Base-by-base conservation (phyloP, 129 eudicot genomes). In the Saposhnikovia divaricata region DNA sequence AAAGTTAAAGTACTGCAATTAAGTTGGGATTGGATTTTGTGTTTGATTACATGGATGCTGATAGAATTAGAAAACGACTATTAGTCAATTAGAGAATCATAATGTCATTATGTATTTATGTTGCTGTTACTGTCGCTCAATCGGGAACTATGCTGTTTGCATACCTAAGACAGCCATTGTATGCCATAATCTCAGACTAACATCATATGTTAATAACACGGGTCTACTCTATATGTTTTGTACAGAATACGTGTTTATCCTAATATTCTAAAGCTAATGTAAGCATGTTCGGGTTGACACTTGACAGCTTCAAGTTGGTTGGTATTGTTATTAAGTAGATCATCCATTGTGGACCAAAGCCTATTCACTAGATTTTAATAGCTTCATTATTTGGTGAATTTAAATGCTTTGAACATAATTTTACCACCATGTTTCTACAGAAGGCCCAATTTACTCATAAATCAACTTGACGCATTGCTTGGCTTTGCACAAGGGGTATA, bases 271-370 rank as follows among this genome's bases (percentile, higher is more conserved):
- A 43, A 72, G n/a, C 46, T 72, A 38, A 18, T 40, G 13, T 38
- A 18, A 19, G 47, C 28, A 19, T 13, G 50, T 39, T 73, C 44
- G 44, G 45, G 25, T 44, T 73, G 77, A 42, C 23, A 72, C 12
- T 44, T 73, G 77, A 42, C 23, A 72, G 51, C 76, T 27, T 19
- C 6, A 9, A 40, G 53, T 73, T 73, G 27, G 77, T 47, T 73
- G 77, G 77, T 73, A 25, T 25, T 8, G 34, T 11, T n/a, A 73
- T 42, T 73, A 40, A 40, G 21, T 23, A 72, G 76, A 5, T 19
- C 34, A 72, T 72, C 45, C 31, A 10, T 73, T 44, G 55, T n/a
- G 46, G 37, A 73, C 77, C 77, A 42, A 43, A 43, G 37, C 76
- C 50, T 12, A 40, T 72, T 15, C 16, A 70, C 43, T 19, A 4